Base-by-base conservation (phyloP, 805 yeast genomes). In the Crinitomyces ghanaensis region DNA sequence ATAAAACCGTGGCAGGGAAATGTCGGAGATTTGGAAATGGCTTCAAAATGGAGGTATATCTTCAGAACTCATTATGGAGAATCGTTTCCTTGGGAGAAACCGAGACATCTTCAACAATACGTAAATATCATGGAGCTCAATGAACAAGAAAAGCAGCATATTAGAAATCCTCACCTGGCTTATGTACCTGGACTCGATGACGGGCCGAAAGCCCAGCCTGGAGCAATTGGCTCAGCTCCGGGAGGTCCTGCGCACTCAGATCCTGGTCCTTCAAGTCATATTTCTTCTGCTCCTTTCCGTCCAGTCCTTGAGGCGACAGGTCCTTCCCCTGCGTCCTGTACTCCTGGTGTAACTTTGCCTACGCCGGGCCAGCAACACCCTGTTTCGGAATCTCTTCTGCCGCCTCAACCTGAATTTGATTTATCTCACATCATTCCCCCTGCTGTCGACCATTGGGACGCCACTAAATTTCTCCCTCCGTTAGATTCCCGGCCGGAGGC, bases 1-100 rank as follows among this genome's bases (percentile, higher is more conserved):
- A 26, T 30, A 19, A 62, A 62, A 44, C 66, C 66, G 9, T 62
- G 66, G 66, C 30, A 19, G 19, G 34, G 38, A 15, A 24, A 25
- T 17, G 30, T 33, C n/a, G 29, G 39, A 21, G 25, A 28, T 23
- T 31, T 27, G 13, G 40, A 35, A n/a, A 31, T 38, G 38, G 33
- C 34, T 16, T 19, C 17, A 14, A 32, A 32, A 32, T 49, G 51
- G 51, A 37, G 44, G 30, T 6, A 23, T 12, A 11, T 29, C 19
- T 34, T 17, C 20, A 12, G 34, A 16, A 16, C n/a, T 12, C 18
- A 34, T 8, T 34, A 29, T 12, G 33, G 33, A 5, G 23, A 29
- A 4, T 32, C 25, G 13, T 18, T 33, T 13, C n/a, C n/a, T n/a
- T n/a, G n/a, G n/a, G n/a, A n/a, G n/a, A n/a, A n/a, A n/a, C n/a